Base-by-base conservation (phyloP, 805 yeast genomes). In the Metschnikowia shivogae region DNA sequence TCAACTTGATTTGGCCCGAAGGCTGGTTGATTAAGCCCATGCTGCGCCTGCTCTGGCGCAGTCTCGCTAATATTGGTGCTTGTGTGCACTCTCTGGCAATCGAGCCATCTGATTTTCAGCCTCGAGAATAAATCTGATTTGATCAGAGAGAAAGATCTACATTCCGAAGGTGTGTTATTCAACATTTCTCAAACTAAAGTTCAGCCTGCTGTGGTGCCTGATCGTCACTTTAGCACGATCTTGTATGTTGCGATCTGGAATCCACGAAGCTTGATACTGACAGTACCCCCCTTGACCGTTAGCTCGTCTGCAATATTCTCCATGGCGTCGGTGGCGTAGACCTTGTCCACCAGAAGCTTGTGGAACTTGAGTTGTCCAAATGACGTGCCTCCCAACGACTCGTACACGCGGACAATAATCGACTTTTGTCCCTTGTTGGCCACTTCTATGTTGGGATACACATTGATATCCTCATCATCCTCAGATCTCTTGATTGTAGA, bases 401-500 rank as follows among this genome's bases (percentile, higher is more conserved):
- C 99, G 64, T 89, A 92, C 1, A 89, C 75, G 55, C 98, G 78
- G 27, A 86, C 69, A 22, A 90, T 72, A 24, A 88, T 67, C 1
- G 70, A 61, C 39, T 60, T 62, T 40, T 70, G 64, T 7, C 76
- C 77, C 29, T 61, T 57, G 42, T 64, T 62, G 37, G 72, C 71
- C 36, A 76, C 70, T 8, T 82, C 78, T 35, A 75, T 61, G 27
- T 64, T 58, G 59, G 60, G 54, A 59, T 79, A 77, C 6, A 67
- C 56, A 68, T 71, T 70, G 35, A 78, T 74, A 37, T 74, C 81
- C 27, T 61, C 70, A 61, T 92, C 97, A 58, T 85, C 89, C 59
- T 90, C 97, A 10, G 88, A 89, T 55, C 98, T 78, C 67, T 93
- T 93, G 39, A 93, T 64, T 52, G 87, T 81, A 4, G 92, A 81